A percentile compares a stretch with the other conserved stretches of the same genome.
Evolutionary conservation across 345 rosid species (phyloP).

Genomic region (Boechera stricta): DNA sequence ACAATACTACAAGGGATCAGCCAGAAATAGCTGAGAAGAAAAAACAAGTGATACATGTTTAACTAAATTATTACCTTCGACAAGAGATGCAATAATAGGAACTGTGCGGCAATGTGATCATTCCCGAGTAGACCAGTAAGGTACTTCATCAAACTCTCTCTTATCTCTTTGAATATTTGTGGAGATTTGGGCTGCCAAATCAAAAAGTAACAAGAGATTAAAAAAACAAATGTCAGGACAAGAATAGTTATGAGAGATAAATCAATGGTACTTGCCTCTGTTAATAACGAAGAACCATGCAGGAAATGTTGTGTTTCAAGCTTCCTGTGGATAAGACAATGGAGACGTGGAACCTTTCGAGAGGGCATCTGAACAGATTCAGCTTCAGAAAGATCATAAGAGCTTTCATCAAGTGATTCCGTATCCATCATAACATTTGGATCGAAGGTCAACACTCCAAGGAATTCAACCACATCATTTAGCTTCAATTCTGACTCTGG

Average conservation of each 20-base stretch:
- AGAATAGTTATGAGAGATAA: background rate
- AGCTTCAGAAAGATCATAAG: slow-evolving; percentile 60
- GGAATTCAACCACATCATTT: slow-evolving; percentile 87
- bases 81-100: slow-evolving; percentile 78
- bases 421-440: slow-evolving; percentile 49
- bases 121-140: slow-evolving; percentile 79
- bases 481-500: slow-evolving; percentile 82
- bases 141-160: slow-evolving; percentile 70
- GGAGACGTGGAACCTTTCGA: slow-evolving; percentile 85
- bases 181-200: slow-evolving; percentile 63
- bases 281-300: slow-evolving; percentile 44
- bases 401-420: slow-evolving; percentile 51
- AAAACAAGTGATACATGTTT: background rate
- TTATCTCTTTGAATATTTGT: slow-evolving; percentile 57
- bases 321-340: slow-evolving; percentile 82
- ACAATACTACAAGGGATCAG: slow-evolving; percentile 1
- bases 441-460: slow-evolving; percentile 77
- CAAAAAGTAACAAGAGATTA: slow-evolving; percentile 20
- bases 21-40: background rate
- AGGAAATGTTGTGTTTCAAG: slow-evolving; percentile 71
- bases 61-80: slow-evolving; percentile 60
- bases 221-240: background rate
- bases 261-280: slow-evolving; percentile 57
- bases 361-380: slow-evolving; percentile 60
- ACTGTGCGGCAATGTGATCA: slow-evolving; percentile 76